Base-by-base conservation (phyloP, 1,284 basidiomycete species). In the Malassezia psittaci region DNA sequence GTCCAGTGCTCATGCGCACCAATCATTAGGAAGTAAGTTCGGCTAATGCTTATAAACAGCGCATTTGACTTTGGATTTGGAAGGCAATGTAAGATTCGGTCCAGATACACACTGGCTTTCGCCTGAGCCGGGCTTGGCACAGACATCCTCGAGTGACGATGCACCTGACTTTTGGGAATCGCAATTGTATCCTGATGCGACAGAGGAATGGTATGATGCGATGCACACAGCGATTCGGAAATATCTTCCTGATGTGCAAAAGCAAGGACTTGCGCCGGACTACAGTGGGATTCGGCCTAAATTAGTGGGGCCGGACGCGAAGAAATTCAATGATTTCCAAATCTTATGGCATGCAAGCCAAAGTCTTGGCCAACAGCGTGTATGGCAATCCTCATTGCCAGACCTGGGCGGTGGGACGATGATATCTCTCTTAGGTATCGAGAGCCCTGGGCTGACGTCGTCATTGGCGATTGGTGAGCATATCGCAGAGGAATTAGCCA, bases 231-330 rank as follows among this genome's bases (percentile, higher is more conserved):
- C 58, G 15, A 66, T 74, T 62, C 62, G 59, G 16, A 50, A 61
- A 41, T 93, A 91, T 76, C 79, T 98, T 36, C 88, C 90, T 0
- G 79, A 77, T 7, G 81, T 96, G 15, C 69, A 74, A 9, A 69
- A 81, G 2, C 79, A 83, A 8, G 83, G 83, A 0, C 79, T 98
- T 50, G 79, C 82, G 57, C 85, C 89, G 2, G 91, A 94, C 75
- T 96, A 96, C 73, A 84, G 85, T 19, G 93, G 93, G 2, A 83
- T 98, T 62, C 80, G 93, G 54, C 90, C 93, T 3, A 96, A 96
- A 75, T 78, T 96, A 13, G 82, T 83, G 5, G 81, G 83, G 1
- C 87, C 87, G 1, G 79, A 79, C 11, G 81, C 57, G 6, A 54
- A 80, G 5, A 84, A 84, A 1, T 93, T 96, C 73, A 83, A 85